These are phyloP conservation scores for Jacaranda mimosifolia DNA, from an alignment of 257 asterid species.

Conservation along the genomic window DNA sequence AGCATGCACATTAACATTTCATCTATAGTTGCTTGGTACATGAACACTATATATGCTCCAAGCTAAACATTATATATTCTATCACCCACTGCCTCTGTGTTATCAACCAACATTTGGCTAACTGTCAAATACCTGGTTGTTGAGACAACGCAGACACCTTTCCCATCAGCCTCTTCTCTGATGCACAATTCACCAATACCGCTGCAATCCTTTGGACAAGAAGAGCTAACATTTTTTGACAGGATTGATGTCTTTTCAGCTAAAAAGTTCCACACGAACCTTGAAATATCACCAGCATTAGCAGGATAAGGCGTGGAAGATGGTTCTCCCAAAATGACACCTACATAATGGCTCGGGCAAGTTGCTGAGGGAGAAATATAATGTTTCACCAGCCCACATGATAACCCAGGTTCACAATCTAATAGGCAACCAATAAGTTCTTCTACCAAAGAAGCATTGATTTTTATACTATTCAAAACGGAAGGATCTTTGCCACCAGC, in stretches of 20 bases:
- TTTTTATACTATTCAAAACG: conserved; percentile 53
- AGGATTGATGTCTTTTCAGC: conserved; percentile 82
- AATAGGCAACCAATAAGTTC: conserved; percentile 84
- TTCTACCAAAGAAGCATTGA: conserved; percentile 78
- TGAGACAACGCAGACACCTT: conserved; percentile 85
- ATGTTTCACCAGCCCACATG: conserved; percentile 79
- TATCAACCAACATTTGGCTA: background rate
- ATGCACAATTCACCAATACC: conserved; percentile 77
- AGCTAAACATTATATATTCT: background rate
- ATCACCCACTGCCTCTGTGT: background rate
- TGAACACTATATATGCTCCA: background rate
- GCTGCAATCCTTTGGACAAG: conserved; percentile 72
- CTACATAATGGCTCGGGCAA: conserved; percentile 90
- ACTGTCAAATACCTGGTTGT: conserved; percentile 73
- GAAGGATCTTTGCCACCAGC: conserved; percentile 71
- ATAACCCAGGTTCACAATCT: conserved; percentile 81
- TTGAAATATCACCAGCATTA: conserved; percentile 80
- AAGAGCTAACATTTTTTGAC: conserved; percentile 57
- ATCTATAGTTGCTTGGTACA: background rate
- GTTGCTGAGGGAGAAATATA: conserved; percentile 77
- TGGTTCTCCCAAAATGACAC: conserved; percentile 86
- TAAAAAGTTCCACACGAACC: conserved; percentile 90
- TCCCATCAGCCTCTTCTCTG: conserved; percentile 68
- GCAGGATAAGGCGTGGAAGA: conserved; percentile 65
- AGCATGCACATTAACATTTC: background rate